Percentiles rank a stretch among this genome's conserved stretches.
Conservation (phyloP, 23 red algal genomes). For the Gracilaria gracilis region DNA sequence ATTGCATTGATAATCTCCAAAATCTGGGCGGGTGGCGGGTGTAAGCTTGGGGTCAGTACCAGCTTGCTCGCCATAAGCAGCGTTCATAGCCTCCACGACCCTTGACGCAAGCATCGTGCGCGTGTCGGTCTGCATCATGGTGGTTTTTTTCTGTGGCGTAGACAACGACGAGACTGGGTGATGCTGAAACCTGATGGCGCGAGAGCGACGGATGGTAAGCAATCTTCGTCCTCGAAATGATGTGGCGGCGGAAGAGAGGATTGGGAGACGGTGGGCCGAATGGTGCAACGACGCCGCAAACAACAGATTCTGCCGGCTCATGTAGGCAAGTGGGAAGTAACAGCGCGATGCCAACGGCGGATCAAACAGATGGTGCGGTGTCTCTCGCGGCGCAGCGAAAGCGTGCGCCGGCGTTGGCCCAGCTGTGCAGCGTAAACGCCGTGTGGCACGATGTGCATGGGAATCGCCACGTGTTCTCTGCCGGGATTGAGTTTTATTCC, state of each 20-base stretch:
- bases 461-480: background rate
- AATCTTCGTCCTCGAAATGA: background rate
- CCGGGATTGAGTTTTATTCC: too few relatives aligned
- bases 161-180: background rate
- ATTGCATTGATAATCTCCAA: slow-evolving; percentile 99
- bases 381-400: background rate
- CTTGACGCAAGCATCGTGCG: slow-evolving; percentile 52
- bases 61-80: slow-evolving; percentile 64
- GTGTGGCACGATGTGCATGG: background rate
- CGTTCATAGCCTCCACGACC: slow-evolving; percentile 63
- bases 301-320: slow-evolving; percentile 26
- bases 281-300: slow-evolving; percentile 27
- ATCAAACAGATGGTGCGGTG: slow-evolving; percentile 6
- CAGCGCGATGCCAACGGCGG: background rate
- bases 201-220: background rate
- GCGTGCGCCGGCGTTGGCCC: background rate
- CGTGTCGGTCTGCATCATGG: slow-evolving; percentile 35
- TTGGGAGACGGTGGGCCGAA: background rate
- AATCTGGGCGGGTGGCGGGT: slow-evolving; percentile 71
- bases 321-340: background rate
- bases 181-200: slow-evolving; percentile 12
- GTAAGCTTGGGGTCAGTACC: slow-evolving; percentile 84
- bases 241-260: slow-evolving; percentile 10
- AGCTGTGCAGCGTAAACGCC: background rate
- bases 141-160: background rate